These are phyloP conservation scores for Podaxis sp. DNA, from an alignment of 768 basidiomycete genomes.

Conservation along the genomic window DNA sequence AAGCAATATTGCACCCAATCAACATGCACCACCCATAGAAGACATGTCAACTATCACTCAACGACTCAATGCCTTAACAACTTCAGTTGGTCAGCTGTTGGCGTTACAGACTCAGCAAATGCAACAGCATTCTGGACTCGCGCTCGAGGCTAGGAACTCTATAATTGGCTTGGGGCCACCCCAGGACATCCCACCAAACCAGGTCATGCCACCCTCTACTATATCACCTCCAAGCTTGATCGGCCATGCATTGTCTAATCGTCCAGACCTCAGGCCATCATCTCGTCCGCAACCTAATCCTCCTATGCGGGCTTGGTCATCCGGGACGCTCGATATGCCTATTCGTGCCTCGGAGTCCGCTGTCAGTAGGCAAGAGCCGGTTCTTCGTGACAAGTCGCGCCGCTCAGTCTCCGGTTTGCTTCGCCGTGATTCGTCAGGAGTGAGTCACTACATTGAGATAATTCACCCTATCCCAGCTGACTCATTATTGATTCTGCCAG, in stretches of 20 bases:
- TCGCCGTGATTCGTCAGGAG: slow-evolving; percentile 74
- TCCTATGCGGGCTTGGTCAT: slow-evolving; percentile 83
- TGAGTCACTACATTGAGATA: slow-evolving; percentile 37
- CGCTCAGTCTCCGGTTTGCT: slow-evolving; percentile 68
- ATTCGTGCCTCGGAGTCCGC: slow-evolving; percentile 51
- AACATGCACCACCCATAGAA: slow-evolving; percentile 56
- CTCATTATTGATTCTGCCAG: slow-evolving; percentile 31
- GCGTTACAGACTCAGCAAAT: slow-evolving; percentile 77
- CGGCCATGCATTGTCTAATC: slow-evolving; percentile 62
- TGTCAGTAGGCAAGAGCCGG: slow-evolving; percentile 41
- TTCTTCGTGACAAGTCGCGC: slow-evolving; percentile 61
- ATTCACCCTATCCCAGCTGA: not conserved
- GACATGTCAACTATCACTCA: slow-evolving; percentile 78
- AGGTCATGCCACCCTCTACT: slow-evolving; percentile 41
- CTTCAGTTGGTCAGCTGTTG: slow-evolving; percentile 83
- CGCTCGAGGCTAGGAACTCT: slow-evolving; percentile 40
- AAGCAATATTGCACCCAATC: slow-evolving; percentile 71
- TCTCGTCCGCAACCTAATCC: slow-evolving; percentile 61
- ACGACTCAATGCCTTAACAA: slow-evolving; percentile 74
- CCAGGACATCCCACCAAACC: slow-evolving; percentile 50
- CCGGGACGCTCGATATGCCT: slow-evolving; percentile 75
- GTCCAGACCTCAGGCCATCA: slow-evolving; percentile 61
- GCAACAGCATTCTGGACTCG: slow-evolving; percentile 47
- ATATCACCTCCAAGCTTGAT: slow-evolving; percentile 41
- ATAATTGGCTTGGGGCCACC: slow-evolving; percentile 38